phyloP scores from a whole-genome alignment of 2,329 filamentous ascomycete species.

The Alternaria burnsii region DNA sequence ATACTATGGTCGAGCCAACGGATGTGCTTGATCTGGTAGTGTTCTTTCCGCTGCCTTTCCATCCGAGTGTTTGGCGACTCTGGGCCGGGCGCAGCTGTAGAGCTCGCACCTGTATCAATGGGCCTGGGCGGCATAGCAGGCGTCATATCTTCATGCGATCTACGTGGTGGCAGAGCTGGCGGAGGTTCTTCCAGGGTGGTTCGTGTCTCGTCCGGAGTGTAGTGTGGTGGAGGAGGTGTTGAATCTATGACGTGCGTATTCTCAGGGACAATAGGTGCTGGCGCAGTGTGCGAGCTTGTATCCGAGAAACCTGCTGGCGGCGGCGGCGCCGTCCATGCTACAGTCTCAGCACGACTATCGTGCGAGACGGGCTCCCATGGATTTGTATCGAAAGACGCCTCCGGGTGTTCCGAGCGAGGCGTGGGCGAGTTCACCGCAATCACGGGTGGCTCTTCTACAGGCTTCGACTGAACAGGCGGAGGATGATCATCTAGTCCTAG shows the following conservation, averaged over 20 bases:
- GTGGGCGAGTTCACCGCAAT: slow-evolving; percentile 38
- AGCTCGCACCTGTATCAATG: slow-evolving; percentile 32
- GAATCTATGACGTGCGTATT: slow-evolving; percentile 36
- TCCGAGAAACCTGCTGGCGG: neutral
- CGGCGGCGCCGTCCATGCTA: neutral
- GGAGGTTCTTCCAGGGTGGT: slow-evolving; percentile 30
- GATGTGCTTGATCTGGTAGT: slow-evolving; percentile 92
- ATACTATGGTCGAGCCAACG: slow-evolving; percentile 77
- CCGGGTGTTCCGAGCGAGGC: slow-evolving; percentile 30
- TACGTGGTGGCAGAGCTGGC: slow-evolving; percentile 45
- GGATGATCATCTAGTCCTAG: slow-evolving; percentile 43
- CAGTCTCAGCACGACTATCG: neutral
- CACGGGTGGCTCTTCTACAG: slow-evolving; percentile 36
- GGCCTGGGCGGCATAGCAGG: slow-evolving; percentile 48
- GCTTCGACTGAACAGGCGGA: slow-evolving; percentile 20
- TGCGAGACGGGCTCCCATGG: slow-evolving; percentile 35
- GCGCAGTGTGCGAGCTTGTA: slow-evolving; percentile 11
- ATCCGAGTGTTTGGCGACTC: slow-evolving; percentile 54
- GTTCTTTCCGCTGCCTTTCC: slow-evolving; percentile 68
- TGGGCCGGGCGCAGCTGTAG: slow-evolving; percentile 29
- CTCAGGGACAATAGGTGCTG: slow-evolving; percentile 37
- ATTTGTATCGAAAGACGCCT: slow-evolving; percentile 36
- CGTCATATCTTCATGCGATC: slow-evolving; percentile 44
- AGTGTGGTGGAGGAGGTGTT: slow-evolving; percentile 15
- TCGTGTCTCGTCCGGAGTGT: slow-evolving; percentile 12